Base-by-base conservation (phyloP, 2,329 filamentous ascomycete species). In the Ascochyta lentis region DNA sequence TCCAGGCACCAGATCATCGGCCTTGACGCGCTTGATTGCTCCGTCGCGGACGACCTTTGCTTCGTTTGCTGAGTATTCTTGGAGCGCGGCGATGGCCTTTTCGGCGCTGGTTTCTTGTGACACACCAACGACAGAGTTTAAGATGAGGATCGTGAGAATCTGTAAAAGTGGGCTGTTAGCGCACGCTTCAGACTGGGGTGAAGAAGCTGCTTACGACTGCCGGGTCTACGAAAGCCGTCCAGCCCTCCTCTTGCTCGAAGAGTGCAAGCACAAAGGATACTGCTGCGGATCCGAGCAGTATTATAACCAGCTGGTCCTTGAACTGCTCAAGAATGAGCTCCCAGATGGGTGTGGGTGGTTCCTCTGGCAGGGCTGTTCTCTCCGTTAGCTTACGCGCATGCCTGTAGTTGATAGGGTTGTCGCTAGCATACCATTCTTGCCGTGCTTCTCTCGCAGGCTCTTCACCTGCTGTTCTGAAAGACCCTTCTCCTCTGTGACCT, bases 11-110 rank as follows among this genome's bases (percentile, higher is more conserved):
- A 99, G 80, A 63, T 98, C 92, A 70, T 99, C 95, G n/a, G 95
- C 95, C 82, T 95, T 96, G 79, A 99, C 81, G 65, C 90, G 87
- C 63, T 88, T 86, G 60, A 94, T 81, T 67, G 89, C 86, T 46
- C 94, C 92, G 79, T 94, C 88, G 70, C 95, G 90, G 56, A 96
- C 77, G 49, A 96, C 94, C 74, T 94, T 99, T 67, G 95, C 94
- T 78, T 96, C 92, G 78, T 98, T 99, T 71, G 95, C 95, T 27
- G 94, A 98, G 80, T 99, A 99, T 84, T 99, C 94, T 79, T 99
- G 95, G 54, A 99, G 86, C 40, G 95, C 95, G 24, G 95, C 93
- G 75, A 99, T 99, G 47, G 95, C 95, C 81, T 98, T 97, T 78
- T 99, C 95, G 64, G 95, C 95, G 73, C 93, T 97, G 79, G 91